Evolutionary conservation across 2,329 filamentous ascomycete genomes (phyloP).

Genomic region (Cucurbitaria berberidis): DNA sequence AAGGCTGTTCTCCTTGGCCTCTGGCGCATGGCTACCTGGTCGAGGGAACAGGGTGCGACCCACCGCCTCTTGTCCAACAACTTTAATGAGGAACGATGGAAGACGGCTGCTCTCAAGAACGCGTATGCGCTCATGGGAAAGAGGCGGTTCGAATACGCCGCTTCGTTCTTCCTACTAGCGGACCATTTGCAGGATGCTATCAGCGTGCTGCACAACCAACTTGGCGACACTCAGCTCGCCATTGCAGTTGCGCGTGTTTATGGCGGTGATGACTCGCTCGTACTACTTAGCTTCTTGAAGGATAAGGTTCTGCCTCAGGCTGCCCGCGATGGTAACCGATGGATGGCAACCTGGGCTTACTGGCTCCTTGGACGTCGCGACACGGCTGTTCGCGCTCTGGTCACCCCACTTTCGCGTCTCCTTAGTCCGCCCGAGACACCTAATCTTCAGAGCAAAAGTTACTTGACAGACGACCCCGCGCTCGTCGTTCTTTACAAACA

Average conservation of each 20-base stretch:
- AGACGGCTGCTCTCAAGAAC: slow-evolving; percentile 89
- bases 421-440: slow-evolving; percentile 72
- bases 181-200: slow-evolving; percentile 85
- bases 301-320: slow-evolving; percentile 81
- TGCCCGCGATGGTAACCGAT: slow-evolving; percentile 81
- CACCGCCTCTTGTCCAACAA: slow-evolving; percentile 84
- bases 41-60: slow-evolving; percentile 83
- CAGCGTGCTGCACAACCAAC: slow-evolving; percentile 82
- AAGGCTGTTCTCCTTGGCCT: slow-evolving; percentile 88
- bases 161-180: slow-evolving; percentile 92
- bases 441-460: slow-evolving; percentile 76
- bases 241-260: slow-evolving; percentile 88
- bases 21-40: slow-evolving; percentile 93
- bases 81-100: slow-evolving; percentile 86
- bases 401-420: slow-evolving; percentile 79
- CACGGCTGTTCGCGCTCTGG: slow-evolving; percentile 81
- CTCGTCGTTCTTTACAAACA: slow-evolving; percentile 87
- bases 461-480: slow-evolving; percentile 88
- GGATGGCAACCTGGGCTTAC: slow-evolving; percentile 95
- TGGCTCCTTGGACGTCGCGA: slow-evolving; percentile 85
- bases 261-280: slow-evolving; percentile 79
- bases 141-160: slow-evolving; percentile 90
- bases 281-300: slow-evolving; percentile 75
- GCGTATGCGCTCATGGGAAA: slow-evolving; percentile 94
- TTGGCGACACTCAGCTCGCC: slow-evolving; percentile 88